phyloP scores from a whole-genome alignment of 2,329 filamentous ascomycete species.

The Aspergillus puulaauensis region DNA sequence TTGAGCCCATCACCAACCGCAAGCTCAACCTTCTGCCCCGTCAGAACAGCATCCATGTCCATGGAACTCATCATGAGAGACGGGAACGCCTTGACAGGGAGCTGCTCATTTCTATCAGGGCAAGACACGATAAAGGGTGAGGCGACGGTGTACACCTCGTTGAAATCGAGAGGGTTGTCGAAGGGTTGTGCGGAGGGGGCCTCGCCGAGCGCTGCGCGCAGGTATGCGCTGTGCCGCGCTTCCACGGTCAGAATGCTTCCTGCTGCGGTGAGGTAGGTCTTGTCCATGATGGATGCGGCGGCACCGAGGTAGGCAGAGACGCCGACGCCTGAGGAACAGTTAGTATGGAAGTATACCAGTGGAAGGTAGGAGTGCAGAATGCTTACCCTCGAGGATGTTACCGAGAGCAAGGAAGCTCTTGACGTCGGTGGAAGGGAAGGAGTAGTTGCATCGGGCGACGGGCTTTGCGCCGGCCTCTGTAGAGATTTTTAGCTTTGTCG shows the following conservation, averaged over 20 bases:
- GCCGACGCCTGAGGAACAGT: slow-evolving; percentile 42
- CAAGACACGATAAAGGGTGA: slow-evolving; percentile 61
- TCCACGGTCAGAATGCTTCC: slow-evolving; percentile 65
- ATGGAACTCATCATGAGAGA: slow-evolving; percentile 32
- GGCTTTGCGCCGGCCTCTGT: slow-evolving; percentile 49
- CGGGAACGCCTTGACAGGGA: slow-evolving; percentile 64
- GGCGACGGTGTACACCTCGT: slow-evolving; percentile 65
- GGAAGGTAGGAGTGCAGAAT: background rate
- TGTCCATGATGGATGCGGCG: slow-evolving; percentile 57
- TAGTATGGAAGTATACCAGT: background rate
- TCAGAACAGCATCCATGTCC: background rate
- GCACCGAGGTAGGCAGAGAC: slow-evolving; percentile 63
- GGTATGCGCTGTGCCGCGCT: slow-evolving; percentile 63
- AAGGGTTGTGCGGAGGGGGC: slow-evolving; percentile 60
- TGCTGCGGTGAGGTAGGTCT: slow-evolving; percentile 60
- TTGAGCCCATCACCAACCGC: slow-evolving; percentile 13
- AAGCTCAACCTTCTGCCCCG: background rate
- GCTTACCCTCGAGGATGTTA: slow-evolving; percentile 52
- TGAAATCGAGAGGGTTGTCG: slow-evolving; percentile 58
- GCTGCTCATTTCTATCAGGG: slow-evolving; percentile 52
- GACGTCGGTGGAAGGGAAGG: slow-evolving; percentile 52
- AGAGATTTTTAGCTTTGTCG: background rate
- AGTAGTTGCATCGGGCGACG: slow-evolving; percentile 57
- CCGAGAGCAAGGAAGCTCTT: slow-evolving; percentile 54
- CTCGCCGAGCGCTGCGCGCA: slow-evolving; percentile 52